Conservation (phyloP, 2,329 filamentous ascomycete species). For the Diaporthe velutina region DNA sequence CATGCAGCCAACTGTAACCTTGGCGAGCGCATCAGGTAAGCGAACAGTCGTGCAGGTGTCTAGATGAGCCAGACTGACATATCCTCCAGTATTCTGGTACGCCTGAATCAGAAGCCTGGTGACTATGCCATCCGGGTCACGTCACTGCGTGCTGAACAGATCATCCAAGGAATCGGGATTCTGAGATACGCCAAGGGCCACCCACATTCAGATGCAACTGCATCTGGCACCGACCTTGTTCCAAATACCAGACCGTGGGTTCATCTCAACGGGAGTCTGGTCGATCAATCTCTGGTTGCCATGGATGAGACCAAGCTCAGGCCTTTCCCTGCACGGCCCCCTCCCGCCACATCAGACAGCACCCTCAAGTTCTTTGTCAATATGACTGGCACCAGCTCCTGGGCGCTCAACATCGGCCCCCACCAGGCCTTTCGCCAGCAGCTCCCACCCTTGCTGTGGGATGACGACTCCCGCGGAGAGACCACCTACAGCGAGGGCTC, state of each 20-base stretch:
- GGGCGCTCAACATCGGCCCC: constrained; percentile 41
- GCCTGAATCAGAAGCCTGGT: constrained; percentile 34
- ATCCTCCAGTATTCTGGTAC: constrained; percentile 38
- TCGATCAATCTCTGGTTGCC: constrained; percentile 1
- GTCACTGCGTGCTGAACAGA: constrained; percentile 40
- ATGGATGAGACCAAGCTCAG: constrained; percentile 41
- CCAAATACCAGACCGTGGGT: constrained; percentile 40
- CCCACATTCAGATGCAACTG: background rate
- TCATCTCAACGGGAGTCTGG: constrained; percentile 40
- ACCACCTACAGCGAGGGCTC: constrained; percentile 38
- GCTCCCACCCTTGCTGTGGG: constrained; percentile 40
- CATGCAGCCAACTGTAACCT: constrained; percentile 40
- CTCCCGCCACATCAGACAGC: constrained; percentile 36
- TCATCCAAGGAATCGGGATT: constrained; percentile 40
- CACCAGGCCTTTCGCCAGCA: constrained; percentile 42
- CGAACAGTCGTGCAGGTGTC: too few species aligned
- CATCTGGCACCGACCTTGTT: background rate
- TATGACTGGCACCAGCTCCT: constrained; percentile 38
- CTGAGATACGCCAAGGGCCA: constrained; percentile 36
- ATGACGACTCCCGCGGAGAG: constrained; percentile 38
- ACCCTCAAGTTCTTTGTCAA: constrained; percentile 41
- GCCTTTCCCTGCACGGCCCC: constrained; percentile 37
- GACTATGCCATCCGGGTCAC: constrained; percentile 40
- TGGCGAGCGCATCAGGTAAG: constrained; percentile 41
- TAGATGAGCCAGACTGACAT: background rate